Conservation (phyloP, 2,329 filamentous ascomycete genomes). For the Fusarium sp. region DNA sequence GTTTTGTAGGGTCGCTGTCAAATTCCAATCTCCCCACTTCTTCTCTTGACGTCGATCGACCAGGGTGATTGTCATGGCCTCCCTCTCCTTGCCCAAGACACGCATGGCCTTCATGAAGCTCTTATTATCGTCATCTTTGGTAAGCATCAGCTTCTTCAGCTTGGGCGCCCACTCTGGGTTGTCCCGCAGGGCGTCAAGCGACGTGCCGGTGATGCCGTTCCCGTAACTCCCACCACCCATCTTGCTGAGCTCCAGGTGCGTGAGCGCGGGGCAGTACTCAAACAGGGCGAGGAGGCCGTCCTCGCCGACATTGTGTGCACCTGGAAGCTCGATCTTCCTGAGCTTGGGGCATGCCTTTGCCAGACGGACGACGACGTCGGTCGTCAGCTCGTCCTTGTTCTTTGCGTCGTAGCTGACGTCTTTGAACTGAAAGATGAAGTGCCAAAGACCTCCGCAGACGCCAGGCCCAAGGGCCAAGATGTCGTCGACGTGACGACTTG, state of each 20-base stretch:
- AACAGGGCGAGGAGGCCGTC: not conserved
- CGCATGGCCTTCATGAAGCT: constrained; percentile 29
- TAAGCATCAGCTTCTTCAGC: constrained; percentile 4
- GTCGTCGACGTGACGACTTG: constrained; percentile 24
- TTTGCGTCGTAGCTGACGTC: constrained; percentile 17
- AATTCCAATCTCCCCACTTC: constrained; percentile 25
- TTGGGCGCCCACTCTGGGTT: constrained; percentile 19
- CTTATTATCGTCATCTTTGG: not conserved
- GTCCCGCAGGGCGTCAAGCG: constrained; percentile 6
- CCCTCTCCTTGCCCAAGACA: constrained; percentile 14
- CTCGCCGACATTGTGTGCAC: not conserved
- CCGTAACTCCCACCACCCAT: not conserved
- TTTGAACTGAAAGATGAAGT: constrained; percentile 5
- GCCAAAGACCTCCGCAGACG: constrained; percentile 9
- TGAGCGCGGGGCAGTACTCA: not conserved
- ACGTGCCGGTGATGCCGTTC: not conserved
- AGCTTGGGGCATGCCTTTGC: constrained; percentile 17
- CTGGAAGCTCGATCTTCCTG: constrained; percentile 10
- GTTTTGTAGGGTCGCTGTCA: not conserved
- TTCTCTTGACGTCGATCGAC: not conserved
- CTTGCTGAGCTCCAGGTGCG: constrained; percentile 6
- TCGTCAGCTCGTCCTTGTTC: constrained; percentile 13
- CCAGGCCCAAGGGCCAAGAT: constrained; percentile 9
- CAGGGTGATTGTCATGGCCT: constrained; percentile 1
- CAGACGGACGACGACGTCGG: constrained; percentile 4